These are phyloP conservation scores for Carex scoparia DNA, from an alignment of 176 grass and related monocot genomes.

Conservation along the genomic window DNA sequence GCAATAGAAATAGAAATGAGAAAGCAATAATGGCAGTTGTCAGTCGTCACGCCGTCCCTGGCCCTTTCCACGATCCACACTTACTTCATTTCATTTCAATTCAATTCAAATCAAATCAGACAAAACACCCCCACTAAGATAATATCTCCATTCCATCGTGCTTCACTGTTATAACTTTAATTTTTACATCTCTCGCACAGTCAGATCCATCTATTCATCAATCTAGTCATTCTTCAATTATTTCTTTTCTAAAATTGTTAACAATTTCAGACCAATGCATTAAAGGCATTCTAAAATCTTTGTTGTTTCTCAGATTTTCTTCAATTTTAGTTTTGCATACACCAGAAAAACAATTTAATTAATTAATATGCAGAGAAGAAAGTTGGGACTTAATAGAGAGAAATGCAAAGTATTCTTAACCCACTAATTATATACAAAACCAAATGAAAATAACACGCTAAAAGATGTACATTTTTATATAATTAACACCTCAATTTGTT, in stretches of 20 bases:
- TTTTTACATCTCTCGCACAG: not conserved
- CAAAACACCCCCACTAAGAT: not conserved
- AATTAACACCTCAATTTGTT: not conserved
- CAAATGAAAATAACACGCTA: conserved; percentile 9
- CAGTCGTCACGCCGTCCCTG: conserved; percentile 24
- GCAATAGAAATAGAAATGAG: not conserved
- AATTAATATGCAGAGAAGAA: not conserved
- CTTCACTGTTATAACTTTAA: not conserved
- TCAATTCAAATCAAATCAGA: not conserved
- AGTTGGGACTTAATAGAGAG: not conserved
- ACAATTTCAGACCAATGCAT: not conserved
- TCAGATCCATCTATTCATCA: conserved; percentile 15
- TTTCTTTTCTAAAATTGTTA: not conserved
- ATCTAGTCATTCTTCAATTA: conserved; percentile 1
- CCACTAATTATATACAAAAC: not conserved
- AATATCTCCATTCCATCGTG: not conserved
- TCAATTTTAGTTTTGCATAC: not conserved
- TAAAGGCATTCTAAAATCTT: not conserved
- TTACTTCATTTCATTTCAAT: not conserved
- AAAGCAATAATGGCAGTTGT: conserved; percentile 21
- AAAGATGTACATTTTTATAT: conserved; percentile 16
- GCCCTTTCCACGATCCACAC: not conserved
- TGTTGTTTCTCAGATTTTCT: not conserved
- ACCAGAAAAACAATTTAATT: not conserved
- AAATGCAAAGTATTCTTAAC: not conserved